Evolutionary conservation across 192 early-diverging fungal genomes (phyloP), one percentile per base, ranked within the genome.

Genomic region (Umbelopsis ramanniana): DNA sequence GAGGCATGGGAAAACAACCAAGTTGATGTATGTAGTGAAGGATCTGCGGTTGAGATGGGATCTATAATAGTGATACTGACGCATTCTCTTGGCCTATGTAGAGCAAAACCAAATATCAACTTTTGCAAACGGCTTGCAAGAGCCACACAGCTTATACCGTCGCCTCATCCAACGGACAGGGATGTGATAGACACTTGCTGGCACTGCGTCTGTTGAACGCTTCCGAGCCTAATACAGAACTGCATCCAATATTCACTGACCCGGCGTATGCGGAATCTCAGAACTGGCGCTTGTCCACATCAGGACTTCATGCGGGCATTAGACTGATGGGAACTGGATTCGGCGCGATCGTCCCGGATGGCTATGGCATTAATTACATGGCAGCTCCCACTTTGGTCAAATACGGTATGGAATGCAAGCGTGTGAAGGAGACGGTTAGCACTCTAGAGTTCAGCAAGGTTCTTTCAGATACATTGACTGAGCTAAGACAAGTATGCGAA

Each of bases 281-380:
- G 19, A 75, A 82, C 19, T 97, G 91, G 90, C 74, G 86, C 38
- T 74, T 97, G 17, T 91, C 90, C 17, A 96, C 96, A 2, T 90
- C 89, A 23, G 90, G 90, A 8, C 77, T 97, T 45, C 89, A 90
- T 81, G 84, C 93, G 1, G 89, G 90, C 6, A 78, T 88, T 54
- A 76, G 83, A 54, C 76, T 95, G 60, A 79, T 84, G 26, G 93
- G 89, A 12, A 91, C 92, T n/a, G 95, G 95, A 4, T 97, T 96
- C 79, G 94, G 94, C n/a, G 84, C 89, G 50, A 90, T 93, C 22
- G 87, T 83, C 40, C 85, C 88, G 3, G 89, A 95, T 67, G 92
- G 93, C 1, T 97, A 95, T 72, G 94, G 93, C 24, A 91, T 95
- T 76, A 96, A 95, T 78, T 97, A 97, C 74, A 87, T 92, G 68